Conservation (phyloP, 148 eudicot species). For the Nepenthes gracilis region DNA sequence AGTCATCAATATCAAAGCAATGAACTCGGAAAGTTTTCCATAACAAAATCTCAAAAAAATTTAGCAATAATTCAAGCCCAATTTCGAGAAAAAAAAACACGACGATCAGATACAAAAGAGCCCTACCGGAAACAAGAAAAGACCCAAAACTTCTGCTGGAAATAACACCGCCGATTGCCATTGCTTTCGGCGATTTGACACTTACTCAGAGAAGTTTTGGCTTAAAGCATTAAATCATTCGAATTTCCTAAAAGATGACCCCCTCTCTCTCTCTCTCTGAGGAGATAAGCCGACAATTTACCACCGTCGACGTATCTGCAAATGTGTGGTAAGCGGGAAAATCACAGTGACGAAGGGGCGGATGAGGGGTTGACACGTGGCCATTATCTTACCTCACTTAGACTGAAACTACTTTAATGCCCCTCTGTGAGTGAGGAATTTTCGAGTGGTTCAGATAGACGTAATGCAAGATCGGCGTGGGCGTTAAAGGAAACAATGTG, state of each 20-base stretch:
- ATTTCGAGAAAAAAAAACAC: not conserved
- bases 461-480: no score
- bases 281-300: not conserved
- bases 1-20: no score
- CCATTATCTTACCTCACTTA: not conserved
- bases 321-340: not conserved
- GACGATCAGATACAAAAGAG: not conserved
- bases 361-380: not conserved
- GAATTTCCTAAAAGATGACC: no score
- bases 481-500: no score
- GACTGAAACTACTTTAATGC: no score
- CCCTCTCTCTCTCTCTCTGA: no score
- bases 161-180: constrained; percentile 80
- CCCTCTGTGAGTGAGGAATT: no score
- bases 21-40: not conserved
- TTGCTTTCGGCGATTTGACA: constrained; percentile 6
- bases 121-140: constrained; percentile 52
- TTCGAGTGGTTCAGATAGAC: no score
- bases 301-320: not conserved
- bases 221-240: no score
- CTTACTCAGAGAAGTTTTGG: no score
- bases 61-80: not conserved
- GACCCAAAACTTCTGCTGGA: constrained; percentile 54
- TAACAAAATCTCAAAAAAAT: not conserved
- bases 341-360: not conserved